These are phyloP conservation scores for Macrolepiota dolichaula DNA, from an alignment of 768 basidiomycete species.

Conservation along the genomic window DNA sequence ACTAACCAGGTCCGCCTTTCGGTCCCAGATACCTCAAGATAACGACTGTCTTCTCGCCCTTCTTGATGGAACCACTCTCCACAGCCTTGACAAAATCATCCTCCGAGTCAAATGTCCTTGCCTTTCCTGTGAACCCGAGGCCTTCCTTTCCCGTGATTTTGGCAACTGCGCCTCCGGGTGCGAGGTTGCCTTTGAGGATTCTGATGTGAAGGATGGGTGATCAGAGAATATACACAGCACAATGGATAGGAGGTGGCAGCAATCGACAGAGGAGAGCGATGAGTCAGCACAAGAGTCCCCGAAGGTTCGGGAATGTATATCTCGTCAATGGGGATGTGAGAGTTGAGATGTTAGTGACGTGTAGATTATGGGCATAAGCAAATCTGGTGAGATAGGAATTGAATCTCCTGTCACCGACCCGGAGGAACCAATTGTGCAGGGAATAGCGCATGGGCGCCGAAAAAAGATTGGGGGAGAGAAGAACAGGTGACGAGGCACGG, in stretches of 20 bases:
- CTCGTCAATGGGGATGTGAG: background rate
- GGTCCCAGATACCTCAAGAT: constrained; percentile 96
- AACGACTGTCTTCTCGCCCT: constrained; percentile 95
- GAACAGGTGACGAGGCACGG: constrained; percentile 16
- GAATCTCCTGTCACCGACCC: background rate
- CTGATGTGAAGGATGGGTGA: constrained; percentile 32
- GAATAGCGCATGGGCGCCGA: background rate
- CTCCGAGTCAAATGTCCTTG: constrained; percentile 90
- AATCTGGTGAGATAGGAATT: background rate
- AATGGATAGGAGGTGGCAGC: background rate
- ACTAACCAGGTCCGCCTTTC: constrained; percentile 90
- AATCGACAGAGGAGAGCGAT: background rate
- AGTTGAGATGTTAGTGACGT: constrained; percentile 4
- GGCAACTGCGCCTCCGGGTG: constrained; percentile 92
- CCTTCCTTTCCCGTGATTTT: constrained; percentile 98
- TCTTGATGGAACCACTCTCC: constrained; percentile 82
- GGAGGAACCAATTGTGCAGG: background rate
- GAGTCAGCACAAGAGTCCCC: background rate
- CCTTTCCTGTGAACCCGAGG: constrained; percentile 83
- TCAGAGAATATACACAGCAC: background rate
- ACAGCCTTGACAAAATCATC: constrained; percentile 86
- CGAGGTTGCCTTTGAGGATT: constrained; percentile 88
- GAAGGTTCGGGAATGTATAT: background rate
- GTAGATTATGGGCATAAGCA: background rate
- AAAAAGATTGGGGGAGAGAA: background rate